Conservation (phyloP, 345 rosid species). For the Moringa oleifera region DNA sequence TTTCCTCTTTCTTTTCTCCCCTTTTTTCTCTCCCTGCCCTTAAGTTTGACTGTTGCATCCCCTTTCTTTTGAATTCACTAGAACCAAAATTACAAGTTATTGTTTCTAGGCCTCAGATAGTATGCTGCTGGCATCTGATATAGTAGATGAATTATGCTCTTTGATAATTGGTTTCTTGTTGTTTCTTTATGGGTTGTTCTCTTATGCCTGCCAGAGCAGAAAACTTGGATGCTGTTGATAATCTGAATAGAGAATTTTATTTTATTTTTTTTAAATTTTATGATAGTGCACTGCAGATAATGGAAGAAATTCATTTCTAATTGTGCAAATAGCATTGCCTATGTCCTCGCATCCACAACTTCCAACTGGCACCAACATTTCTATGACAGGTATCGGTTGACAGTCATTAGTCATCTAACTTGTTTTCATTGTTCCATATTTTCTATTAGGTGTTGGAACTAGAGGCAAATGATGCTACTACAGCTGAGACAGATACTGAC, state of each 20-base stretch:
- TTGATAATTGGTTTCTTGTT: no score
- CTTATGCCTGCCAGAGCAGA: neutral
- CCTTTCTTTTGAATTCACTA: neutral
- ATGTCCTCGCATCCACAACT: no score
- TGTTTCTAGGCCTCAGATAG: neutral
- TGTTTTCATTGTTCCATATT: neutral
- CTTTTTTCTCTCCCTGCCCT: no score
- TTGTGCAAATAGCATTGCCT: neutral
- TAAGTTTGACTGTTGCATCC: neutral
- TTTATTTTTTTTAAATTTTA: no score
- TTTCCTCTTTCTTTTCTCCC: no score
- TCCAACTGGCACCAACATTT: neutral
- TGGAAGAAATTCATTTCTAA: no score
- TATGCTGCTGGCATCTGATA: neutral
- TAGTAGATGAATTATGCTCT: no score
- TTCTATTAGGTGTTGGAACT: conserved; percentile 65
- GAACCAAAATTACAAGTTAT: neutral
- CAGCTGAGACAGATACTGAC: conserved; percentile 29
- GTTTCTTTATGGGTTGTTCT: no score
- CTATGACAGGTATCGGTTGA: no score
- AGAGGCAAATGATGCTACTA: conserved; percentile 53
- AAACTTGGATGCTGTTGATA: neutral
- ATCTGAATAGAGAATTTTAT: no score
- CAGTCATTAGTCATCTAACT: no score
- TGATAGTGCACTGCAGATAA: neutral